Evolutionary conservation across 257 asterid species (phyloP), one percentile per base, ranked within the genome.

Genomic region (Nicotiana benthamiana): DNA sequence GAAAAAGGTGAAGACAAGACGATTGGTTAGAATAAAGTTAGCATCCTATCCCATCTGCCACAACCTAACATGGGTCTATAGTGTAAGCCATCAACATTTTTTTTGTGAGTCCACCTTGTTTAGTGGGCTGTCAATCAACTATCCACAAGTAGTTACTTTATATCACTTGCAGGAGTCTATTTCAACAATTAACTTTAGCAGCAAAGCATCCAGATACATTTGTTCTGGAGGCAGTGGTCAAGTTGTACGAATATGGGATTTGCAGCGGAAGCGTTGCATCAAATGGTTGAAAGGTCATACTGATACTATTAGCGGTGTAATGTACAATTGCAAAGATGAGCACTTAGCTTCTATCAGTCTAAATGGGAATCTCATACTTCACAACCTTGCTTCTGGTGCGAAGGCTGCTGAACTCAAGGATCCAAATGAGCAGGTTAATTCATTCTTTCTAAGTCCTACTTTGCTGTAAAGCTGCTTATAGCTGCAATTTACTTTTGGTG

Each of bases 251-350:
- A 91, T 96, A 88, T 96, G 98, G 98, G 99, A 96, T 89, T 89
- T 96, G 90, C 99, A 96, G 89, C 91, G 90, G 83, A 91, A 89
- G 87, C 91, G 97, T 43, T 96, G 99, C 64, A 90, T 94, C 77
- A 94, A 94, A 93, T 90, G 97, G 97, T 88, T 94, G 90, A 96
- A 92, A 91, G 99, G 99, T 75, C 99, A 96, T 75, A 90, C 92
- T 40, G 97, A 91, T 88, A 87, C 95, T 7, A 91, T 96, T 79
- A 94, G 97, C 22, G 97, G 97, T 79, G 95, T 90, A 64, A 87
- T 92, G 95, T 94, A 94, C 91, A 96, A 96, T 84, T 96, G 99
- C 88, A 96, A 91, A 88, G 99, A 96, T 86, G 99, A 96, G 82
- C 97, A 96, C 84, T 86, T 96, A 85, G 98, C 98, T 85, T 96